Evolutionary conservation across 1,284 basidiomycete genomes (phyloP), one percentile per base, ranked within the genome.

Genomic region (Pholiota adiposa): DNA sequence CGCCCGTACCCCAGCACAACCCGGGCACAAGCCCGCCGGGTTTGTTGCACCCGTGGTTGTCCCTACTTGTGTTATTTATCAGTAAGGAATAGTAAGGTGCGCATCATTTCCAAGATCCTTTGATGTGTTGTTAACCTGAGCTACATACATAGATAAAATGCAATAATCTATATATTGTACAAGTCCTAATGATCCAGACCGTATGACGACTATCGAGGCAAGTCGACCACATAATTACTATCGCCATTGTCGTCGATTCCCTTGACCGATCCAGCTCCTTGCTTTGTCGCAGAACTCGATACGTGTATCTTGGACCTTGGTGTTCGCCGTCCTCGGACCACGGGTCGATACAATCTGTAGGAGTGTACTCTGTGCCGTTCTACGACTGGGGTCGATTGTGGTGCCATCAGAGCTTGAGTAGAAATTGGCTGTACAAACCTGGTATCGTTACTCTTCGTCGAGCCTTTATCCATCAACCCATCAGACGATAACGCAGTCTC

Each of bases 371-470:
- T 46, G 44, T 14, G 44, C 44, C 11, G 44, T 46, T 16, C 44
- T 23, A 11, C 44, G 44, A 27, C 44, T 46, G 1, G 41, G 41
- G 11, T 46, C 44, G 44, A 46, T 16, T 12, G 44, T 46, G 25
- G 44, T n/a, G 5, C 44, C 23, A 27, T 46, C 44, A 4, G 44
- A 27, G 21, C 23, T 14, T 3, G 44, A 23, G 44, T 46, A 46
- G 44, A 46, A 27, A 11, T 46, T 46, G n/a, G 44, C 44, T 14
- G 44, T 46, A 63, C 14, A 38, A 38, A 12, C 36, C 61, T 5
- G 48, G 54, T 1, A 48, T 63, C 6, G 58, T 63, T n/a, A 0
- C 54, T 63, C 11, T 36, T 63, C 1, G 54, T 63, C 2, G 61
- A 63, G 33, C 61, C 61, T 3, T 44, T 54, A 6, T 21, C 6